Percentiles rank a stretch among this genome's conserved stretches.
Evolutionary conservation across 2,329 filamentous ascomycete genomes (phyloP).

Genomic region (Aspergillus sp.): DNA sequence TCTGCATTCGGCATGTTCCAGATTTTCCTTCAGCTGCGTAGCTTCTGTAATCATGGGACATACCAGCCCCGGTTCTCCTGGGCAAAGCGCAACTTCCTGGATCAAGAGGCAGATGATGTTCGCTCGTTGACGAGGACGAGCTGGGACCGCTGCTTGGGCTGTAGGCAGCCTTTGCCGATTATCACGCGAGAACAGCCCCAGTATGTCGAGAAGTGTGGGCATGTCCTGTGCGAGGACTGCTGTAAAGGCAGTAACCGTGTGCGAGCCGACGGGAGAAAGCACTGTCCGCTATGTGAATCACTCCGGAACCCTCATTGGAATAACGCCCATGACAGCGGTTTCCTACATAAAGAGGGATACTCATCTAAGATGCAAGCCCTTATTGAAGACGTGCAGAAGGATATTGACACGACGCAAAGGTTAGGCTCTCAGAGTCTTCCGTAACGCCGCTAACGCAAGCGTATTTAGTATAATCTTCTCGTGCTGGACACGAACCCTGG

Average conservation of each 20-base stretch:
- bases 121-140: conserved; percentile 5
- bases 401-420: conserved; percentile 30
- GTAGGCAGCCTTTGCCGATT: conserved; percentile 1
- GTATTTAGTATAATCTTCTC: conserved; percentile 47
- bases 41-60: conserved; percentile 9
- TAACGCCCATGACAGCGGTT: neutral
- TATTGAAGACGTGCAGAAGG: conserved; percentile 30
- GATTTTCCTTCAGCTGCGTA: conserved; percentile 15
- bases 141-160: neutral
- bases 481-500: conserved; percentile 47
- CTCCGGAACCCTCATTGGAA: neutral
- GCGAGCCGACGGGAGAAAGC: neutral
- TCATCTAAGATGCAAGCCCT: conserved; percentile 17
- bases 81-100: conserved; percentile 3
- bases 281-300: neutral
- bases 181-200: neutral
- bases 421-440: conserved; percentile 3
- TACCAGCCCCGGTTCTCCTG: conserved; percentile 5
- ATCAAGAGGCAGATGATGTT: conserved; percentile 1
- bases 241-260: neutral
- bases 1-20: conserved; percentile 47
- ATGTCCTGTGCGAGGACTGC: conserved; percentile 8
- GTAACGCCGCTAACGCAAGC: neutral
- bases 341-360: neutral
- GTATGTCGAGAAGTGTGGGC: conserved; percentile 8